phyloP scores from a whole-genome alignment of 164 flowering plant species.

The Pachysandra terminalis region DNA sequence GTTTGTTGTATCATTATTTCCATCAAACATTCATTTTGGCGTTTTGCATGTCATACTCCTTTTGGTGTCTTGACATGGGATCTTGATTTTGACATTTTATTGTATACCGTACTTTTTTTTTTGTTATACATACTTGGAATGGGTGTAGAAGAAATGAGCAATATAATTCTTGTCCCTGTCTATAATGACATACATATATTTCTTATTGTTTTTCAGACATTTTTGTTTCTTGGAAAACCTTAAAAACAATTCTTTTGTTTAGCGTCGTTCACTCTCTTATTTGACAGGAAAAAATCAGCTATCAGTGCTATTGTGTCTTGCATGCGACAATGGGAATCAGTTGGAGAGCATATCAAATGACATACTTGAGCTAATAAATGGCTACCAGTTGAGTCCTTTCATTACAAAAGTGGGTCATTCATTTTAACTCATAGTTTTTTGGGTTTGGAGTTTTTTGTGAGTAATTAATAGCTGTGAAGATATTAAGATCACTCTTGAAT shows the following conservation, averaged over 20 bases:
- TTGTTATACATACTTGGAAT: too few relatives aligned
- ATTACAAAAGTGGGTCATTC: slow-evolving; percentile 63
- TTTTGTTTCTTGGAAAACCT: not conserved
- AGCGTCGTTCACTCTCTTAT: slow-evolving; percentile 15
- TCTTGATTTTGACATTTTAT: too few relatives aligned
- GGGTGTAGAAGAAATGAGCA: too few relatives aligned
- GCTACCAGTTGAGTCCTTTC: slow-evolving; percentile 74
- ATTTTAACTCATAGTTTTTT: slow-evolving; percentile 15
- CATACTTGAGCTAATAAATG: slow-evolving; percentile 55
- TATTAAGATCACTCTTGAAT: not conserved
- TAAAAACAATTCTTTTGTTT: too few relatives aligned
- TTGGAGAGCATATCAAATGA: slow-evolving; percentile 40
- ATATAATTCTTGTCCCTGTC: too few relatives aligned
- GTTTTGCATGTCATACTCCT: too few relatives aligned
- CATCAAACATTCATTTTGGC: too few relatives aligned
- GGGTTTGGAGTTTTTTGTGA: not conserved
- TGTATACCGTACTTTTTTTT: too few relatives aligned
- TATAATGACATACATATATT: too few relatives aligned
- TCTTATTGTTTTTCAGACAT: not conserved
- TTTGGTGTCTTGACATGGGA: too few relatives aligned
- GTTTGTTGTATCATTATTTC: too few relatives aligned
- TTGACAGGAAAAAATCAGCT: slow-evolving; percentile 57
- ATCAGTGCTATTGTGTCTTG: slow-evolving; percentile 58
- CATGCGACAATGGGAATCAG: slow-evolving; percentile 31
- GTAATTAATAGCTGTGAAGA: not conserved